Evolutionary conservation across 306 rosid species (phyloP).

Genomic region (Corylus heterophylla): DNA sequence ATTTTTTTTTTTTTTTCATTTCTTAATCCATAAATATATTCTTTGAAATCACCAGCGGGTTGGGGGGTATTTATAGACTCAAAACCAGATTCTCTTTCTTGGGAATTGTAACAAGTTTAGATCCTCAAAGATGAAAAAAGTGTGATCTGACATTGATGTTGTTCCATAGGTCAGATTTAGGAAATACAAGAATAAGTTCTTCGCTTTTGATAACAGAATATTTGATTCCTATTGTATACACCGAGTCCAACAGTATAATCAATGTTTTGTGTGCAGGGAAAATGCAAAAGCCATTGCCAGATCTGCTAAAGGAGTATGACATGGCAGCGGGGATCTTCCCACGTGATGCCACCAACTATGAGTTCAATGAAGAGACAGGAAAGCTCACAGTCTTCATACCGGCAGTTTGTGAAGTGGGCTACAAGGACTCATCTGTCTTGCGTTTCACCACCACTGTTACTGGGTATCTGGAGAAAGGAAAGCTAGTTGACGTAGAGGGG

Average conservation of each 20-base stretch:
- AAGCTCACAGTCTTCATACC: conserved; percentile 83
- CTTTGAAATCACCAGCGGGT: no score
- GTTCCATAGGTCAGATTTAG: not conserved
- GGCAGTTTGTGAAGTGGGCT: conserved; percentile 74
- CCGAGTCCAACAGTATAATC: not conserved
- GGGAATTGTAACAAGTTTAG: not conserved
- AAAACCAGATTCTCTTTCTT: not conserved
- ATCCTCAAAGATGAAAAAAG: not conserved
- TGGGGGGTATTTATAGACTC: not conserved
- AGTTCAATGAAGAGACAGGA: conserved; percentile 74
- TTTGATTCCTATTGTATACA: not conserved
- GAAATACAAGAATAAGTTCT: not conserved
- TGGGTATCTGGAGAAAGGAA: conserved; percentile 89
- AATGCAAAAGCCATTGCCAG: conserved; percentile 86
- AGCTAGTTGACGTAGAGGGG: conserved; percentile 82
- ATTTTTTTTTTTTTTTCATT: not conserved
- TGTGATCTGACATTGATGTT: not conserved
- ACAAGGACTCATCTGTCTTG: conserved; percentile 78
- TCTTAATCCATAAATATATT: no score
- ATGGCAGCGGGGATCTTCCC: conserved; percentile 84
- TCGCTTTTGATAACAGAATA: not conserved
- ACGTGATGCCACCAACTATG: conserved; percentile 91
- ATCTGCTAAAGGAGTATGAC: conserved; percentile 82
- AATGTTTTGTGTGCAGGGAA: conserved; percentile 51
- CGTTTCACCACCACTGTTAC: conserved; percentile 71